phyloP scores from a whole-genome alignment of 345 rosid genomes.

The Odontarrhena argentea region DNA sequence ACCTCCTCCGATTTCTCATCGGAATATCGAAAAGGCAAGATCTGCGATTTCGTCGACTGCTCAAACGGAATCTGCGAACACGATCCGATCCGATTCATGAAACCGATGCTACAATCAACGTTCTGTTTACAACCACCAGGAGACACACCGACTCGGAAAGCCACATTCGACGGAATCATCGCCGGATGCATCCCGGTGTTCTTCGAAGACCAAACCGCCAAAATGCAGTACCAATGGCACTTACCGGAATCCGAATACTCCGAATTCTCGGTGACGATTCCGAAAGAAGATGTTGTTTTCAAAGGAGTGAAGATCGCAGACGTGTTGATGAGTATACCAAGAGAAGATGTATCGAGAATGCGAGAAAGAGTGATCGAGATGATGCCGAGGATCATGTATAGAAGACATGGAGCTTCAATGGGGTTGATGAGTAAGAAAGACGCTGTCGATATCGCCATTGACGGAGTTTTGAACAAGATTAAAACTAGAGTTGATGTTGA shows the following conservation, averaged over 20 bases:
- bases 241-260: conserved; percentile 54
- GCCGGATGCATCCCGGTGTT: conserved; percentile 95
- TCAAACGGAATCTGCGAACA: conserved; percentile 89
- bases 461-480: conserved; percentile 63
- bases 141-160: conserved; percentile 82
- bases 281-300: conserved; percentile 83
- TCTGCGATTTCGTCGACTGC: conserved; percentile 83
- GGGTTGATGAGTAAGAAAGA: conserved; percentile 66
- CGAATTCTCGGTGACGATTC: conserved; percentile 67
- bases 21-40: conserved; percentile 38
- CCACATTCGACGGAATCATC: conserved; percentile 77
- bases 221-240: conserved; percentile 76
- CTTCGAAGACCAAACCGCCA: conserved; percentile 83
- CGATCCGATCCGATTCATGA: conserved; percentile 81
- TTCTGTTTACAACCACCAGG: conserved; percentile 95
- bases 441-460: conserved; percentile 86
- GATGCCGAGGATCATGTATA: conserved; percentile 75
- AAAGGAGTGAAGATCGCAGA: conserved; percentile 68
- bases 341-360: conserved; percentile 62
- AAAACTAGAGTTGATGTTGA: conserved; percentile 44
- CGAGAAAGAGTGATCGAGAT: conserved; percentile 65
- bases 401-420: conserved; percentile 75
- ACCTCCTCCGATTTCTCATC: background rate
- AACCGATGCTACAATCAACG: conserved; percentile 68
- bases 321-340: conserved; percentile 69